A percentile compares a stretch with the other conserved stretches of the same genome.
phyloP scores from a whole-genome alignment of 805 yeast species.

The Saturnispora bothae region DNA sequence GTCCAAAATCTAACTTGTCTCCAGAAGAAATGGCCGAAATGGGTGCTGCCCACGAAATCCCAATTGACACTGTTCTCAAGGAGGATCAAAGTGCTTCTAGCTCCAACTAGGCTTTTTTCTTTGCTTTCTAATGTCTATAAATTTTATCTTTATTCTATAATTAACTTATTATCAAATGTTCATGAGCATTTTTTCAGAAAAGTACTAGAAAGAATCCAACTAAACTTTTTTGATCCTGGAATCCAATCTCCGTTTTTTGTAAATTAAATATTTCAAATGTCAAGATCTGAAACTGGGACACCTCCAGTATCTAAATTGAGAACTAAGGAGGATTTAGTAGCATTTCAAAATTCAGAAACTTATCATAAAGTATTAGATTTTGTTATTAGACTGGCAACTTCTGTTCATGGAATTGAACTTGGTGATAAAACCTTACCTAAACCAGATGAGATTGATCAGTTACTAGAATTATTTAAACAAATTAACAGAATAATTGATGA shows the following conservation, averaged over 20 bases:
- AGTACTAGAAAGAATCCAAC: too few species aligned
- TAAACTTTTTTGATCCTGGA: too few species aligned
- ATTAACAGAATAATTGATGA: constrained; percentile 35
- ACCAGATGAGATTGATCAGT: constrained; percentile 15
- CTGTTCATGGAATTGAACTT: constrained; percentile 39
- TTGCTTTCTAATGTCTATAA: too few species aligned
- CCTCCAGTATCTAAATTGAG: constrained; percentile 19
- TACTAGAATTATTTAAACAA: constrained; percentile 34
- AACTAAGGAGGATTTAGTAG: constrained; percentile 42
- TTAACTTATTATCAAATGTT: too few species aligned
- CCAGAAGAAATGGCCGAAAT: constrained; percentile 13
- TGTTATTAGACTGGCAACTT: constrained; percentile 44
- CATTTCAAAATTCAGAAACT: constrained; percentile 46
- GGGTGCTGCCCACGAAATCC: constrained; percentile 11
- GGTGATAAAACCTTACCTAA: constrained; percentile 15
- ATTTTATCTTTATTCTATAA: too few species aligned
- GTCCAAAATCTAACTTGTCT: constrained; percentile 22
- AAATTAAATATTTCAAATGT: too few species aligned
- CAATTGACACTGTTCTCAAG: constrained; percentile 1
- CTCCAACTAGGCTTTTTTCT: too few species aligned
- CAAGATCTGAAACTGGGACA: too few species aligned
- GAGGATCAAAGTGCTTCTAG: neutral
- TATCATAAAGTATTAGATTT: constrained; percentile 43
- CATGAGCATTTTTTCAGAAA: too few species aligned
- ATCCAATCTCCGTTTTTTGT: too few species aligned